Evolutionary conservation across 2,329 filamentous ascomycete species (phyloP).

Genomic region (Venturia pyrina): DNA sequence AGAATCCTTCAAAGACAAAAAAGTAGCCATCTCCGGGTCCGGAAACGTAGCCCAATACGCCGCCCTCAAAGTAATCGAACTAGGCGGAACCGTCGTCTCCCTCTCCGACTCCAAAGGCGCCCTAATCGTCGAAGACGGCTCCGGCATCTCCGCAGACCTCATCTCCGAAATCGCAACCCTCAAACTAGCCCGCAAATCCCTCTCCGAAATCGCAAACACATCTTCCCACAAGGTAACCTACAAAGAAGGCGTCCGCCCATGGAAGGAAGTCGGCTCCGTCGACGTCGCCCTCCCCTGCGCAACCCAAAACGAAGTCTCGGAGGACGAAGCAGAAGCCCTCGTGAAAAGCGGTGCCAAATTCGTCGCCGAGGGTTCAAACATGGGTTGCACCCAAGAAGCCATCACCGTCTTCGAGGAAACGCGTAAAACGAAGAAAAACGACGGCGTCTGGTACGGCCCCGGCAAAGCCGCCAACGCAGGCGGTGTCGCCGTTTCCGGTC

Average conservation of each 20-base stretch:
- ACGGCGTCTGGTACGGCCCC: slow-evolving; percentile 87
- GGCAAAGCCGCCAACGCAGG: slow-evolving; percentile 94
- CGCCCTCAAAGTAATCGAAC: slow-evolving; percentile 90
- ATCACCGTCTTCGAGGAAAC: slow-evolving; percentile 85
- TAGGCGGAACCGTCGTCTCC: slow-evolving; percentile 84
- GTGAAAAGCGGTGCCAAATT: slow-evolving; percentile 68
- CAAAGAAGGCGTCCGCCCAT: slow-evolving; percentile 77
- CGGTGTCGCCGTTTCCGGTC: slow-evolving; percentile 90
- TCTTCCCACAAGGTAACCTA: slow-evolving; percentile 62
- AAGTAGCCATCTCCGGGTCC: slow-evolving; percentile 89
- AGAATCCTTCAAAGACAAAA: slow-evolving; percentile 81
- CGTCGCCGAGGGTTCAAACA: slow-evolving; percentile 96
- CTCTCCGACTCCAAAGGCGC: slow-evolving; percentile 87
- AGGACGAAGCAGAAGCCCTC: slow-evolving; percentile 78
- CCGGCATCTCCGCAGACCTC: slow-evolving; percentile 68
- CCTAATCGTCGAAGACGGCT: slow-evolving; percentile 62
- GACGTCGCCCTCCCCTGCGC: slow-evolving; percentile 88
- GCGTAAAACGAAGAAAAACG: slow-evolving; percentile 57
- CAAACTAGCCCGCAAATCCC: slow-evolving; percentile 77
- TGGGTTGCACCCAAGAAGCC: slow-evolving; percentile 94
- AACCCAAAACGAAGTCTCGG: slow-evolving; percentile 94
- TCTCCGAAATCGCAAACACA: slow-evolving; percentile 59
- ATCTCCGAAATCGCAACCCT: slow-evolving; percentile 69
- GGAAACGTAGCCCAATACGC: slow-evolving; percentile 98
- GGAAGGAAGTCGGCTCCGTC: slow-evolving; percentile 80